These are phyloP conservation scores for Aureobasidium leucospermi DNA, from an alignment of 2,329 filamentous ascomycete species.

Conservation along the genomic window DNA sequence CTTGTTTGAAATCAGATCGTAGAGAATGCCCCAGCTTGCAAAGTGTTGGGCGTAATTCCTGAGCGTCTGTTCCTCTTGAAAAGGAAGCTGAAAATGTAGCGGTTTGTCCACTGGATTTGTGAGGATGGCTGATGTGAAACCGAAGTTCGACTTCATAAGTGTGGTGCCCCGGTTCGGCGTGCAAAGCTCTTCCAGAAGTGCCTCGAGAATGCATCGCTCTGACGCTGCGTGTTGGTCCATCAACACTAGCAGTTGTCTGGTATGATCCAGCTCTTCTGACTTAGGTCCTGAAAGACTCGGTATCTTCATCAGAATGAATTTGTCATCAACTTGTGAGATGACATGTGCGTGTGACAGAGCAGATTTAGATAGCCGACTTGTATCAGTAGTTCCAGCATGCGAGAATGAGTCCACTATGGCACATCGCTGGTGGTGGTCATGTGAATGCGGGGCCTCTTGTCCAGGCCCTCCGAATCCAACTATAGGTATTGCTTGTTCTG, in stretches of 20 bases:
- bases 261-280: neutral
- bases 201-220: constrained; percentile 75
- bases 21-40: constrained; percentile 65
- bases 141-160: constrained; percentile 26
- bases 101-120: constrained; percentile 39
- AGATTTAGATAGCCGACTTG: constrained; percentile 50
- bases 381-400: constrained; percentile 14
- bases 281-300: constrained; percentile 10
- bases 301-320: constrained; percentile 73
- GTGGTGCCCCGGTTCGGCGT: constrained; percentile 18
- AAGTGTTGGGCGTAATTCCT: constrained; percentile 50
- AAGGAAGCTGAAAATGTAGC: constrained; percentile 58
- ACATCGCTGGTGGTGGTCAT: neutral
- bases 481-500: constrained; percentile 23
- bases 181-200: constrained; percentile 56
- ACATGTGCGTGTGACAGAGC: constrained; percentile 55
- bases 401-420: constrained; percentile 14
- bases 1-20: constrained; percentile 37
- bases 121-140: constrained; percentile 25
- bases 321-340: constrained; percentile 77
- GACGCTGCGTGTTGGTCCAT: constrained; percentile 95
- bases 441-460: neutral
- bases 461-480: neutral
- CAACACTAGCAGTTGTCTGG: constrained; percentile 50
- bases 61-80: constrained; percentile 55